A percentile compares a stretch with the other conserved stretches of the same genome.
These are phyloP conservation scores for Odontarrhena argentea DNA, from an alignment of 345 rosid genomes.

Conservation along the genomic window DNA sequence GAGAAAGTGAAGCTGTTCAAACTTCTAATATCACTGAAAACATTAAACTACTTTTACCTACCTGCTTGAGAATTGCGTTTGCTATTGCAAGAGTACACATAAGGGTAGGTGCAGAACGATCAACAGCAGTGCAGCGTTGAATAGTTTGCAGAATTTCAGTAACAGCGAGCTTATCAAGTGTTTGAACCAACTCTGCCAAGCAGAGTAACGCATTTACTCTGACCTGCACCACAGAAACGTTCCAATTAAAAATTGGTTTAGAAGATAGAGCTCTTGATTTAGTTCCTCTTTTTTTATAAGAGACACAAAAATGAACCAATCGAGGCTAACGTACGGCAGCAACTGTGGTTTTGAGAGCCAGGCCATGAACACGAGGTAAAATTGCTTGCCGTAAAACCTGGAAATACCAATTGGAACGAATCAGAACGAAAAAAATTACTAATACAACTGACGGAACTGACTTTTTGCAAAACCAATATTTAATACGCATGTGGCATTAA, in stretches of 20 bases:
- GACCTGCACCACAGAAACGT: constrained; percentile 54
- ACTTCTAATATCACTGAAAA: not conserved
- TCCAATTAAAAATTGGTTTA: constrained; percentile 14
- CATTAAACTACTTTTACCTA: constrained; percentile 25
- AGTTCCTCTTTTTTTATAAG: not conserved
- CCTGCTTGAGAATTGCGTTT: constrained; percentile 89
- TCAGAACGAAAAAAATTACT: constrained; percentile 1
- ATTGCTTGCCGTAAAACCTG: constrained; percentile 93
- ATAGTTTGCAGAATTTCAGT: constrained; percentile 80
- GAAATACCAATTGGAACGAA: constrained; percentile 29
- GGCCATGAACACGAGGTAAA: constrained; percentile 91
- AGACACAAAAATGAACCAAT: constrained; percentile 7
- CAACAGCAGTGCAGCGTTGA: constrained; percentile 94
- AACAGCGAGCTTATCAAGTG: constrained; percentile 73
- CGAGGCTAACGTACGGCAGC: constrained; percentile 82
- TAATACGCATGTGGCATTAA: constrained; percentile 11
- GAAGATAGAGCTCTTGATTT: constrained; percentile 21
- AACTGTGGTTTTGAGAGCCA: constrained; percentile 94
- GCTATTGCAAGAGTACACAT: constrained; percentile 95
- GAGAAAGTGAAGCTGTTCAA: not conserved
- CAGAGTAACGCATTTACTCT: constrained; percentile 93
- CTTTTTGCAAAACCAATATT: constrained; percentile 17
- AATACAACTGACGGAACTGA: not conserved
- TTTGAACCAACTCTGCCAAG: constrained; percentile 71
- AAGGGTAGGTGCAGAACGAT: constrained; percentile 91